Base-by-base conservation (phyloP, 495 filamentous ascomycete genomes). In the Arthonia radiata region DNA sequence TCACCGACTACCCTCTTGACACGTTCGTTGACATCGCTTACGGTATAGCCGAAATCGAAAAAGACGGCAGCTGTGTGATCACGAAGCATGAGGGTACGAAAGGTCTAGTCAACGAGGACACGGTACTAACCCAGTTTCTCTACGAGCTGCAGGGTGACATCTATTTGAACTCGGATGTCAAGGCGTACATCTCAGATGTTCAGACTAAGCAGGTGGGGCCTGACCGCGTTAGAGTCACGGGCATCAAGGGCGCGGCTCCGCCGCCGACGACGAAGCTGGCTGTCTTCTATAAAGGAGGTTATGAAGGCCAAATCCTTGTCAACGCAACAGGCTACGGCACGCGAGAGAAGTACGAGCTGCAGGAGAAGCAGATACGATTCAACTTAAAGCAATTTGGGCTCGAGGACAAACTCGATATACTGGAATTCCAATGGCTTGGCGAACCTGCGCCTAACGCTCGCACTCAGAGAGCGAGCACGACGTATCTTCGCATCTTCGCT, bases 121-220 rank as follows among this genome's bases (percentile, higher is more conserved):
- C 59, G 2, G 54, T 61, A 24, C 57, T 54, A 8, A 55, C 48
- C 9, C 58, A 67, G 31, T 37, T 67, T 3, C 36, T 68, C 10
- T 68, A 70, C 40, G 64, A 70, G 37, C 58, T 68, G 23, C 64
- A 68, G 32, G 64, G 64, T 1, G 52, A 50, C 1, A 53, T 52
- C 38, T 66, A 67, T 34, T 55, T 54, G 29, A 62, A 68, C 46
- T 55, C 49, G 2, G 59, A 66, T 38, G 61, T 69, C 24, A 61
- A 50, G 1, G 61, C 62, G 2, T 35, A 59, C 17, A 38, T 69
- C 14, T 45, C 46, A 15, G 39, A 56, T 18, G 47, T 65, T 26
- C 37, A 49, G 13, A 50, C 69, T 26, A 48, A 53, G 24, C 37
- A 56, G 37, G 37, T 47, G 13, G 50, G 49, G 10, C 17, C 39